Conservation (phyloP, 352 stramenopile genomes). For the Pythium aphanidermatum region DNA sequence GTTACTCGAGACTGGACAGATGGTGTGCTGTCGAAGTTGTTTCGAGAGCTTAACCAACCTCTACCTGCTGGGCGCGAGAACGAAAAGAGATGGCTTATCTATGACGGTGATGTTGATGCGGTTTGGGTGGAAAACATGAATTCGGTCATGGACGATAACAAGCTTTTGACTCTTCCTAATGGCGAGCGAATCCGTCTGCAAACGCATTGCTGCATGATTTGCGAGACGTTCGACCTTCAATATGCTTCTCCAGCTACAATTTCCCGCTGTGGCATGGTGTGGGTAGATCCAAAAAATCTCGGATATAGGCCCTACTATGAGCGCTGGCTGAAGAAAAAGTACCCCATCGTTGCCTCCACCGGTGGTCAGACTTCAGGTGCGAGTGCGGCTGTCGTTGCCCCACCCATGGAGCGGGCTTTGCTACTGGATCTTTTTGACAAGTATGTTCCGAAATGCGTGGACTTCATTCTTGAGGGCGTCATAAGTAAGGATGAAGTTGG, state of each 20-base stretch:
- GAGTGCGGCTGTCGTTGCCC: constrained; percentile 4
- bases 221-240: constrained; percentile 94
- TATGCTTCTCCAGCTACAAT: constrained; percentile 95
- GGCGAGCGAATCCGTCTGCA: constrained; percentile 93
- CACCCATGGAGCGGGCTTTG: constrained; percentile 42
- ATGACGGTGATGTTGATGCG: constrained; percentile 94
- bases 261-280: constrained; percentile 95
- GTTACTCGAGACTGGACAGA: constrained; percentile 96
- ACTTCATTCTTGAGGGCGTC: constrained; percentile 92
- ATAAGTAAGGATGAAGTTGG: constrained; percentile 84
- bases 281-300: constrained; percentile 95
- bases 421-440: constrained; percentile 91
- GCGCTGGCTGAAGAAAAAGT: constrained; percentile 91
- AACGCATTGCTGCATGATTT: constrained; percentile 91
- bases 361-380: constrained; percentile 1
- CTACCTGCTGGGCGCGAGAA: constrained; percentile 87
- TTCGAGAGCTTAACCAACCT: constrained; percentile 92
- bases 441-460: constrained; percentile 88
- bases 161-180: constrained; percentile 93
- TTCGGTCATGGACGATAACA: constrained; percentile 97
- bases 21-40: constrained; percentile 92
- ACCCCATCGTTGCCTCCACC: constrained; percentile 28
- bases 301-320: constrained; percentile 94
- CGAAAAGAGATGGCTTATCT: constrained; percentile 94
- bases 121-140: constrained; percentile 99